phyloP scores from a whole-genome alignment of 1,284 basidiomycete genomes.

The Psilocybe mexicana region DNA sequence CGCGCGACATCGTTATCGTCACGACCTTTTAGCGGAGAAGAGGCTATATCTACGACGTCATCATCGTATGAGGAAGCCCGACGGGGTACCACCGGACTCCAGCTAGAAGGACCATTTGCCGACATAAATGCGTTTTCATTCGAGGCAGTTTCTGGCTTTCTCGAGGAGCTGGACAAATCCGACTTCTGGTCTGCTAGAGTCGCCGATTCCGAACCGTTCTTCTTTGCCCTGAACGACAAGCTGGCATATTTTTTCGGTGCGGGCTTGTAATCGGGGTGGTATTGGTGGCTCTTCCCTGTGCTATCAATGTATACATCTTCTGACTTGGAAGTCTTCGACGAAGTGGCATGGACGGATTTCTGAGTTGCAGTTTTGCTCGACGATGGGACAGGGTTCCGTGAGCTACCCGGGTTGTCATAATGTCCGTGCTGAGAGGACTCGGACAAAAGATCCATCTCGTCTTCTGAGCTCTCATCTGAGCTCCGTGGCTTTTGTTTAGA shows the following conservation, averaged over 20 bases:
- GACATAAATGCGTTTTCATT: constrained; percentile 6
- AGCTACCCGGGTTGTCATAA: constrained; percentile 4
- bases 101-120: background rate
- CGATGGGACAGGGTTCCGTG: constrained; percentile 2
- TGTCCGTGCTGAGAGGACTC: constrained; percentile 6
- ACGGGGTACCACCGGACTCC: background rate
- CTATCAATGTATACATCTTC: constrained; percentile 5
- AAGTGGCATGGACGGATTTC: background rate
- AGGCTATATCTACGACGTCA: constrained; percentile 1
- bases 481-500: background rate
- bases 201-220: too few relatives aligned
- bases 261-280: constrained; percentile 8
- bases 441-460: constrained; percentile 24
- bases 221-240: constrained; percentile 34
- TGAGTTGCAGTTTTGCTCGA: constrained; percentile 1
- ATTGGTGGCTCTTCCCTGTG: constrained; percentile 3
- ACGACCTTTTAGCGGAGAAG: background rate
- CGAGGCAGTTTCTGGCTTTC: constrained; percentile 13
- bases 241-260: background rate
- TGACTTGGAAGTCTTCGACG: background rate
- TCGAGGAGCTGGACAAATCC: constrained; percentile 8
- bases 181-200: too few relatives aligned
- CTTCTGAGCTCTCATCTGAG: constrained; percentile 15
- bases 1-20: background rate
- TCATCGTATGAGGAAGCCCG: background rate